Base-by-base conservation (phyloP, 768 basidiomycete species). In the Kwoniella shandongensis region DNA sequence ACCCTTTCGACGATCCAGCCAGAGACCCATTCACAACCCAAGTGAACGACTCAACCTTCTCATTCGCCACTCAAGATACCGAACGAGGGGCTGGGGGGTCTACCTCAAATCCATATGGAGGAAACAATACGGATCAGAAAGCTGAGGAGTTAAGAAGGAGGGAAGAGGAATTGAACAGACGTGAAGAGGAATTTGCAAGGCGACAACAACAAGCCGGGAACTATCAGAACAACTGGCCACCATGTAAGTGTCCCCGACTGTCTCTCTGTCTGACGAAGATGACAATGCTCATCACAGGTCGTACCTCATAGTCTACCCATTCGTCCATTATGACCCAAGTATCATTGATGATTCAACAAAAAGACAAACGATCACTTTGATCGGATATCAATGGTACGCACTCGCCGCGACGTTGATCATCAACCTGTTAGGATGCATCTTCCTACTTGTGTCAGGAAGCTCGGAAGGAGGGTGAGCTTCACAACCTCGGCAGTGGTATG, bases 331-430 rank as follows among this genome's bases (percentile, higher is more conserved):
- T 78, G 88, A 90, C 55, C 94, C 97, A 71, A 25, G 50, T 57
- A 91, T 92, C 77, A 92, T 97, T 54, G 91, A 91, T 13, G 56
- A 58, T 23, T 85, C 89, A 60, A 82, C 83, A 0, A 88, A 87
- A 54, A 85, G 84, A 61, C 81, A 84, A 3, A 83, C 91, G 60
- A 87, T 97, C 65, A 87, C 86, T 45, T 85, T 90, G 35, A 78
- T 99, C 59, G 98, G 89, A 74, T 86, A 90, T 71, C 83, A 98
- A 67, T 99, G 96, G 96, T 86, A 98, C 41, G 85, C 91, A 61
- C 87, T 99, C 22, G 69, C 86, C 22, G 83, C 78, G 36, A 92
- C 91, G 6, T 80, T 98, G 49, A 76, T 93, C 71, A 62, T 97
- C 72, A 99, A 99, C 80, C 82, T 96, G 80, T 81, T 97, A 50